These are phyloP conservation scores for Megacollybia platyphylla DNA, from an alignment of 1,284 basidiomycete genomes.

Conservation along the genomic window DNA sequence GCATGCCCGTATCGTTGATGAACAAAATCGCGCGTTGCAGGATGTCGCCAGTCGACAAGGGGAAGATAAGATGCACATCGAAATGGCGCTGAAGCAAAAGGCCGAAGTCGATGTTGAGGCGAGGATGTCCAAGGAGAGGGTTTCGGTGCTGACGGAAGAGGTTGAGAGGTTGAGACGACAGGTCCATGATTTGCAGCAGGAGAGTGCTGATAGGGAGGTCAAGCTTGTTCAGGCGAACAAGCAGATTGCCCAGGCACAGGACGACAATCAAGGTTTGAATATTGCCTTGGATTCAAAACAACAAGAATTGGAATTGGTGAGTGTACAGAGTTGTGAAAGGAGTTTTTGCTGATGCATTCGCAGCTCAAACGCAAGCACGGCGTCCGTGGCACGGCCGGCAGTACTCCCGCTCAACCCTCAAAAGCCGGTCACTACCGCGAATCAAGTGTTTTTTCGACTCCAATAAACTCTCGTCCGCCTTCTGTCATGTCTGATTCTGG, in stretches of 20 bases:
- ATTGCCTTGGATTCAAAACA: conserved; percentile 84
- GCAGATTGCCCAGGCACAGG: conserved; percentile 54
- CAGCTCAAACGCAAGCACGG: conserved; percentile 66
- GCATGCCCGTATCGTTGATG: conserved; percentile 33
- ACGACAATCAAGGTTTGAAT: conserved; percentile 70
- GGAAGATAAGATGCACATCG: conserved; percentile 31
- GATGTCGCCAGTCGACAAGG: conserved; percentile 34
- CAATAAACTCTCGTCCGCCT: conserved; percentile 30
- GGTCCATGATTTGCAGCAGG: conserved; percentile 60
- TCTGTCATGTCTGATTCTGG: conserved; percentile 44
- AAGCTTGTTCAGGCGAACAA: conserved; percentile 64
- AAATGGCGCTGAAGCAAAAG: conserved; percentile 34
- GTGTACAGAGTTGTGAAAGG: conserved; percentile 15
- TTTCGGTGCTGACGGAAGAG: conserved; percentile 44
- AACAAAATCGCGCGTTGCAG: conserved; percentile 35
- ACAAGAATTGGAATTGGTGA: conserved; percentile 77
- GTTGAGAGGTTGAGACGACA: conserved; percentile 50
- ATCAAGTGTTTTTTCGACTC: conserved; percentile 39
- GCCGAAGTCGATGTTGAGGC: conserved; percentile 38
- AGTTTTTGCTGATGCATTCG: conserved; percentile 1
- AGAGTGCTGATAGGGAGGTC: conserved; percentile 76
- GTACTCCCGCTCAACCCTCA: conserved; percentile 37
- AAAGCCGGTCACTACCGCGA: conserved; percentile 31
- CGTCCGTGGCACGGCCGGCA: conserved; percentile 47
- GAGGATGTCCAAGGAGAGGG: conserved; percentile 30